Evolutionary conservation across 2,329 filamentous ascomycete species (phyloP), one percentile per base, ranked within the genome.

Genomic region (Uncinocarpus reesii): DNA sequence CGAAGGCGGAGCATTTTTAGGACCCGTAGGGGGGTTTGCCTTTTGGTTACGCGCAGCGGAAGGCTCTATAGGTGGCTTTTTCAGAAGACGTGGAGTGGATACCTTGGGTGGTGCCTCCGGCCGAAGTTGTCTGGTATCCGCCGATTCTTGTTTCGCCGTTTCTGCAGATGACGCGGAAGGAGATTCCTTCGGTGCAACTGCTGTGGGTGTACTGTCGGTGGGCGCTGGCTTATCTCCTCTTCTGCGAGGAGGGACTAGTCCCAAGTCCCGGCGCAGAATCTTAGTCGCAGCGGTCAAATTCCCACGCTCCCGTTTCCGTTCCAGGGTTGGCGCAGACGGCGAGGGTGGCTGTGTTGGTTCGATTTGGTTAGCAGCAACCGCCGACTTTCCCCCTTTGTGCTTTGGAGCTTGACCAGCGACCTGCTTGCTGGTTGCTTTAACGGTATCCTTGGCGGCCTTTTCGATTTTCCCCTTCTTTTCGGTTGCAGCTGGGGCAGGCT

Each of bases 231-330:
- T 67, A 2, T 63, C 65, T 2, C 62, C 60, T 50, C 60, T 61
- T 38, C 64, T 70, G 45, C 69, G 70, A n/a, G 68, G 59, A 32
- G 70, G 68, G 24, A 68, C 68, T 11, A 81, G 67, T 10, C 79
- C 79, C 18, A 81, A 65, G 59, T 83, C 79, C 49, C 78, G 75
- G 55, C 80, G 77, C 2, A 81, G 66, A 60, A 82, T 80, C 42
- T 75, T 75, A 36, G 75, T 73, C 3, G 74, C 76, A 26, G 70
- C 71, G 57, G 69, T 70, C 26, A 69, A 68, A 55, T 69, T 77
- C 21, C 73, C 75, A 45, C 77, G 68, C 52, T 76, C 73, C 37
- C 71, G 71, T 57, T 74, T 77, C 55, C 69, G 67, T 54, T 75
- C 75, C 5, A 70, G 56, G 2, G 65, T 59, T 24, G 68, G 59